These are phyloP conservation scores for Calonectria crousiana DNA, from an alignment of 2,329 filamentous ascomycete genomes.

Conservation along the genomic window DNA sequence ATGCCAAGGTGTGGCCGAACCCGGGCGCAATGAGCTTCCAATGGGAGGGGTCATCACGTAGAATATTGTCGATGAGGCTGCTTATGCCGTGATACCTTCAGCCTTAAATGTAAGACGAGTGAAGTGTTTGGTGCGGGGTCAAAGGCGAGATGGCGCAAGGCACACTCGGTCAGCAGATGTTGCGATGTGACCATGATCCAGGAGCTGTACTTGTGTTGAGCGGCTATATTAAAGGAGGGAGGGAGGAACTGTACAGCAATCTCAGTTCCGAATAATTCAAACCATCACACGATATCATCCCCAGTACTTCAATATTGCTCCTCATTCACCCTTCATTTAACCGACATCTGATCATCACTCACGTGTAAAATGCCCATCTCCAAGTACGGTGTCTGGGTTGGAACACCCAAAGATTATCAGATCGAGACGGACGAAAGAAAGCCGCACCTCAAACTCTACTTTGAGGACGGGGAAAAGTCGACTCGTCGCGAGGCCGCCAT, in stretches of 20 bases:
- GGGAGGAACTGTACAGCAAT: not conserved
- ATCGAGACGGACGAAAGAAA: slow-evolving; percentile 2
- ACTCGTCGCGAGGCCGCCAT: slow-evolving; percentile 14
- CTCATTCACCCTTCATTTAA: not conserved
- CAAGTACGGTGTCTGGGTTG: slow-evolving; percentile 29
- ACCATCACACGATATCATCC: not conserved
- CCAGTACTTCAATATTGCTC: not conserved
- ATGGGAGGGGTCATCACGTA: not conserved
- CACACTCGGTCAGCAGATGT: not conserved
- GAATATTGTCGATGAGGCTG: not conserved
- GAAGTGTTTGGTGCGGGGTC: not conserved
- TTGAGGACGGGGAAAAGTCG: slow-evolving; percentile 2
- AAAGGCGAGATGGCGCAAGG: not conserved
- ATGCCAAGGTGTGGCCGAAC: not conserved
- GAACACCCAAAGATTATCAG: not conserved
- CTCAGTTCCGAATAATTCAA: not conserved
- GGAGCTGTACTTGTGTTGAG: not conserved
- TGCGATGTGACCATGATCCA: not conserved
- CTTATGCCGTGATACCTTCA: slow-evolving; percentile 2
- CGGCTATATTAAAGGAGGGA: not conserved
- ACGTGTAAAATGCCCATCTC: slow-evolving; percentile 14
- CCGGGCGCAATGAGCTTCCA: not conserved
- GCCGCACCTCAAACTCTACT: slow-evolving; percentile 14
- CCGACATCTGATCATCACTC: not conserved
- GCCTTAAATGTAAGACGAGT: not conserved